Evolutionary conservation across 2,329 filamentous ascomycete species (phyloP).

Genomic region (Ophiostoma ips): DNA sequence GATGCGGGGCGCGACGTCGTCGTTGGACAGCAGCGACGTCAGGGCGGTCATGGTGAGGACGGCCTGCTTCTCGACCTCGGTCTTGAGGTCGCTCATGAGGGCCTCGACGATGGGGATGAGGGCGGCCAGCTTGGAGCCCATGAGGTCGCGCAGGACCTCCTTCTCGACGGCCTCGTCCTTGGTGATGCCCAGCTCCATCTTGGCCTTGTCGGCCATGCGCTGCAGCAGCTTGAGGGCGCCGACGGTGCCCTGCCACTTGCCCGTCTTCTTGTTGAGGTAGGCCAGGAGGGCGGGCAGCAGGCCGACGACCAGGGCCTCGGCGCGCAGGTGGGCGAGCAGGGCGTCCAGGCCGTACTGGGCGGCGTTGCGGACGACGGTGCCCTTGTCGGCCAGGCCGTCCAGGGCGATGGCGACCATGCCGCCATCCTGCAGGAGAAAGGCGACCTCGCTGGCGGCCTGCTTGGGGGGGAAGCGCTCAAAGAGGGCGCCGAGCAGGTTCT

Average conservation of each 20-base stretch:
- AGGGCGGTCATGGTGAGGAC: constrained; percentile 82
- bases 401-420: constrained; percentile 59
- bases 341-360: constrained; percentile 90
- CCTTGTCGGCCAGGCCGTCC: constrained; percentile 83
- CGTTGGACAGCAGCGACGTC: constrained; percentile 83
- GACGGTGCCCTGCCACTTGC: constrained; percentile 95
- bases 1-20: constrained; percentile 86
- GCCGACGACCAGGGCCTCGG: constrained; percentile 72
- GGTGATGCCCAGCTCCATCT: constrained; percentile 63
- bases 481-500: constrained; percentile 86
- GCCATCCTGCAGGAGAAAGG: constrained; percentile 71
- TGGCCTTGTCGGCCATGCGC: constrained; percentile 88
- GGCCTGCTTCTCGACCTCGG: constrained; percentile 79
- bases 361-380: constrained; percentile 72
- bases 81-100: constrained; percentile 94
- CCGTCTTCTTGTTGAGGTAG: constrained; percentile 71
- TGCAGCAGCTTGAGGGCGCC: constrained; percentile 74
- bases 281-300: constrained; percentile 61
- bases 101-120: constrained; percentile 84
- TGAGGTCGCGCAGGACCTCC: constrained; percentile 76
- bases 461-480: constrained; percentile 77
- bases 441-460: constrained; percentile 64
- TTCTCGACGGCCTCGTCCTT: constrained; percentile 78
- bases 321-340: constrained; percentile 62
- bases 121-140: constrained; percentile 75